Evolutionary conservation across 2,329 filamentous ascomycete genomes (phyloP), one percentile per base, ranked within the genome.

Genomic region (Esteya vermicola): DNA sequence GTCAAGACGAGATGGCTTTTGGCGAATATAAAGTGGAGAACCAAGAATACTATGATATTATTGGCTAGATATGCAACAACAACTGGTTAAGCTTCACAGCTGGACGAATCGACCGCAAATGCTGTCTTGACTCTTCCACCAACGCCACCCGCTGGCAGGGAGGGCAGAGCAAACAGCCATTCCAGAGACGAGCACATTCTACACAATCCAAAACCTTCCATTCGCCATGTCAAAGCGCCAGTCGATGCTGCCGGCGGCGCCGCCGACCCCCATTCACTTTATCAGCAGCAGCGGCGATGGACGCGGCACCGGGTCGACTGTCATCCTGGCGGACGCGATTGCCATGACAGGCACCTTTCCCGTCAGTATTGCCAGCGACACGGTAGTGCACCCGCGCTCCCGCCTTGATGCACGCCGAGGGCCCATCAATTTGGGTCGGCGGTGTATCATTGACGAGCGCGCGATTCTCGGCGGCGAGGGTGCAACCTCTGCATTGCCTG

Each of bases 371-470:
- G 79, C 79, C 42, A 70, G 82, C 20, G 78, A 85, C 52, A 79
- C 76, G 4, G 73, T 95, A 7, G 62, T 98, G n/a, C 89, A 96
- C 52, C 88, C 91, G 1, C 83, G 88, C 36, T 75, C 79, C 14
- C 77, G 79, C 45, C 71, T 95, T 42, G 82, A 86, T 52, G 81
- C 89, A 9, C 76, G 77, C 42, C 69, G 80, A 38, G 85, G 85
- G 5, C 79, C 85, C 33, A 77, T 96, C 48, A 77, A 78, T 22
- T 73, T 93, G 44, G 86, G 88, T 21, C 77, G 84, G 43, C 77
- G 81, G 39, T 91, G 83, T 51, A 81, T 94, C 34, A 68, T 96
- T 33, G 76, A 81, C 49, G 91, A 96, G 60, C 64, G 75, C 42
- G 59, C 68, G 9, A 62, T 66, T 19, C 55, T 83, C 14, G 75